These are phyloP conservation scores for Triangularia verruculosa DNA, from an alignment of 2,329 filamentous ascomycete genomes.

Conservation along the genomic window DNA sequence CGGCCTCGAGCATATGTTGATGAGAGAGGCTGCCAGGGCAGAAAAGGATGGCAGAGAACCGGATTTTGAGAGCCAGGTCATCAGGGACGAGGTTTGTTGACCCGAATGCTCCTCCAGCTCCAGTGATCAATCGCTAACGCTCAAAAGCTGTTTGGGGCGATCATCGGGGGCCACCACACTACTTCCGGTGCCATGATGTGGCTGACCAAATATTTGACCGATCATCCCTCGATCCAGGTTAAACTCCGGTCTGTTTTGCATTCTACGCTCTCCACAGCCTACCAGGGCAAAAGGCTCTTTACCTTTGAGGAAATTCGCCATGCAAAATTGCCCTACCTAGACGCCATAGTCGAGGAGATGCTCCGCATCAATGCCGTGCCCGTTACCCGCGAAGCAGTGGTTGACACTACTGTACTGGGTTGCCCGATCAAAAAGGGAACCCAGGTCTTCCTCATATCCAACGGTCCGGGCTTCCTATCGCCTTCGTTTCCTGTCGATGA, in stretches of 20 bases:
- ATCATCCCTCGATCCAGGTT: slow-evolving; percentile 26
- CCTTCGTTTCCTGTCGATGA: slow-evolving; percentile 1
- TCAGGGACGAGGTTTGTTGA: background rate
- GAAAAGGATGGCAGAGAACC: slow-evolving; percentile 2
- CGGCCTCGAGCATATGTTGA: slow-evolving; percentile 2
- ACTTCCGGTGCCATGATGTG: slow-evolving; percentile 31
- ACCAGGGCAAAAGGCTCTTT: background rate
- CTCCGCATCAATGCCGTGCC: slow-evolving; percentile 3
- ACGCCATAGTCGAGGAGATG: slow-evolving; percentile 5
- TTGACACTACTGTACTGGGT: background rate
- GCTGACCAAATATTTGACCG: slow-evolving; percentile 28
- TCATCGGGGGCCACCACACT: slow-evolving; percentile 36
- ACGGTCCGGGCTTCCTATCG: slow-evolving; percentile 1
- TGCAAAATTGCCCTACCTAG: slow-evolving; percentile 2
- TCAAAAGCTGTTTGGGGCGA: slow-evolving; percentile 33
- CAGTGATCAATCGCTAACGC: background rate
- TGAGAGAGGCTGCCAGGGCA: background rate
- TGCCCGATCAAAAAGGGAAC: slow-evolving; percentile 4
- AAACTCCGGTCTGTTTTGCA: slow-evolving; percentile 29
- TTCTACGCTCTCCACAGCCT: slow-evolving; percentile 26
- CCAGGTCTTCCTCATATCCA: slow-evolving; percentile 1
- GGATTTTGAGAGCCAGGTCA: slow-evolving; percentile 1
- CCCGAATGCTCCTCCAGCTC: background rate
- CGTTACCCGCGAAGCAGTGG: background rate
- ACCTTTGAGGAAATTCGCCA: slow-evolving; percentile 5